Evolutionary conservation across 768 basidiomycete species (phyloP), one percentile per base, ranked within the genome.

Genomic region (Tylopilus felleus): DNA sequence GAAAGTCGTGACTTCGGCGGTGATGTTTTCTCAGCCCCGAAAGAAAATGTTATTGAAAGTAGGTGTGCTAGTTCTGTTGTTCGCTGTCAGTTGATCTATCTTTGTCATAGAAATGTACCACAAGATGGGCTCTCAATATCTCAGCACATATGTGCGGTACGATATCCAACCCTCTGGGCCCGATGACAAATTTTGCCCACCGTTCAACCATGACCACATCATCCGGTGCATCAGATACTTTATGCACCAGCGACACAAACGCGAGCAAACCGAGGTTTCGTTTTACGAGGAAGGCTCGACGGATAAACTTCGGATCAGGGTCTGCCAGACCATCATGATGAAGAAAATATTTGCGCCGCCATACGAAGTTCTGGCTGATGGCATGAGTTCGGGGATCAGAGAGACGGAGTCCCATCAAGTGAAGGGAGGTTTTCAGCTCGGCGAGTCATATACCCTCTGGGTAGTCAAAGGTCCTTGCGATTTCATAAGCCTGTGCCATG

Each of bases 31-130:
- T 22, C 40, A n/a, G 55, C 55, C 9, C 59, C 60, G 3, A 31
- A 52, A 21, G 55, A 62, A 21, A 48, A 43, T n/a, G 5, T 10
- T 3, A 48, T 62, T 4, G 36, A 60, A 33, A 62, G 59, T 62
- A 19, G 6, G 59, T 22, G n/a, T 17, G 16, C 12, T 13, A 12
- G 16, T n/a, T 1, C 3, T 13, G 27, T 16, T 12, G 31, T 10
- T 40, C 4, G n/a, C 40, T 8, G 23, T 29, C 27, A 5, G 13
- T 22, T 27, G 9, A 40, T 25, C 33, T 1, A 29, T 27, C 10
- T 10, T 38, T 16, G 8, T 38, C n/a, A 6, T 35, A 60, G 59
- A 52, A 39, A 41, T 60, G 59, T 60, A 60, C 35, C 19, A 22
- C 19, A 46, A 43, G 14, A 50, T 62, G 55, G 60, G 56, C 10